A percentile compares a stretch with the other conserved stretches of the same genome.
These are phyloP conservation scores for Reticulascus tulasneorum DNA, from an alignment of 2,329 filamentous ascomycete species.

Conservation along the genomic window DNA sequence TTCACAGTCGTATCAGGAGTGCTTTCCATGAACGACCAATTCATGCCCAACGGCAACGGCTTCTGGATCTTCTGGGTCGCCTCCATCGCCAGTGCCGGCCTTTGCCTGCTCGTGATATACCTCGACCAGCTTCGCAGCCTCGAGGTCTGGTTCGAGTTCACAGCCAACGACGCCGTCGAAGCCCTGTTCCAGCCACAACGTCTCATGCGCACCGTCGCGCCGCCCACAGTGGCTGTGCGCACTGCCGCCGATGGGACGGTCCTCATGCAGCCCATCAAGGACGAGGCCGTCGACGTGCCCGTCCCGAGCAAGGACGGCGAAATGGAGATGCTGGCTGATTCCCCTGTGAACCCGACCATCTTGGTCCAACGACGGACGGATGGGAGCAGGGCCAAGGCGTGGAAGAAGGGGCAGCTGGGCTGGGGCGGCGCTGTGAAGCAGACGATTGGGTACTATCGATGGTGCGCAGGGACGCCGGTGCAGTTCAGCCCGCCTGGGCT, in stretches of 20 bases:
- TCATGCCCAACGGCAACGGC: constrained; percentile 32
- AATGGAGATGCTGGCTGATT: constrained; percentile 13
- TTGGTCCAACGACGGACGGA: constrained; percentile 25
- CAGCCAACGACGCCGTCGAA: constrained; percentile 20
- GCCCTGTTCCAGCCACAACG: constrained; percentile 1
- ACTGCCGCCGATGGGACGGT: too few relatives aligned
- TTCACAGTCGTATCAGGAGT: constrained; percentile 44
- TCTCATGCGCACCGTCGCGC: too few relatives aligned
- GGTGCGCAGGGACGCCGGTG: constrained; percentile 9
- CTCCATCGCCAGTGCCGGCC: constrained; percentile 30
- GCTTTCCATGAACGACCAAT: constrained; percentile 42
- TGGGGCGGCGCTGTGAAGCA: constrained; percentile 43
- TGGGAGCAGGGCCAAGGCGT: constrained; percentile 28
- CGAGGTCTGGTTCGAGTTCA: constrained; percentile 44
- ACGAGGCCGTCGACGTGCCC: constrained; percentile 14
- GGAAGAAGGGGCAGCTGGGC: constrained; percentile 39
- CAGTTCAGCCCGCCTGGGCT: constrained; percentile 6
- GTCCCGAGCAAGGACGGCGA: constrained; percentile 9
- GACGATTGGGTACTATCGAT: constrained; percentile 30
- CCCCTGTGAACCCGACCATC: constrained; percentile 17
- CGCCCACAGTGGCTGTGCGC: too few relatives aligned
- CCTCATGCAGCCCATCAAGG: constrained; percentile 5
- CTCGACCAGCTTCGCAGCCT: constrained; percentile 41
- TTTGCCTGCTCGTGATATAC: constrained; percentile 41
- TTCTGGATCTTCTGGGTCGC: constrained; percentile 50